These are phyloP conservation scores for Ascochyta clinopodiicola DNA, from an alignment of 2,329 filamentous ascomycete genomes.

Conservation along the genomic window DNA sequence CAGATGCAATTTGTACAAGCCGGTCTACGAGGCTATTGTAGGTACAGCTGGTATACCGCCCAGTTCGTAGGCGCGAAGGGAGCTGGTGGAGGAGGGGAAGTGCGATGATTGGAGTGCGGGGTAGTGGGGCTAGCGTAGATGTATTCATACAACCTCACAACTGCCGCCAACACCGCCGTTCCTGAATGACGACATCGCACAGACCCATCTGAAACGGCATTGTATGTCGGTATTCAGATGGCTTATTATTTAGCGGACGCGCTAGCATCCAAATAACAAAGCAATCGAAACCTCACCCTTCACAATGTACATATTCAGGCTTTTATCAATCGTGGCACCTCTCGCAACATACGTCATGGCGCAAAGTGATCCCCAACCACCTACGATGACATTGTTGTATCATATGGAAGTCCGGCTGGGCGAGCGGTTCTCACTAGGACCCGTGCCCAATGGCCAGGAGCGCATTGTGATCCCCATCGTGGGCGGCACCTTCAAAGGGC, in stretches of 20 bases:
- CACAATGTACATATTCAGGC: conserved; percentile 20
- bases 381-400: conserved; percentile 32
- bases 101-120: conserved; percentile 13
- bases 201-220: neutral
- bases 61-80: neutral
- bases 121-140: neutral
- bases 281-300: neutral
- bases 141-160: neutral
- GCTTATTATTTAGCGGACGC: neutral
- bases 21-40: conserved; percentile 24
- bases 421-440: conserved; percentile 27
- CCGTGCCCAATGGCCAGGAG: conserved; percentile 29
- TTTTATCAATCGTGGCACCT: conserved; percentile 13
- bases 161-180: neutral
- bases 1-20: conserved; percentile 23
- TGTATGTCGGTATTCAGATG: conserved; percentile 2
- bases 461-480: conserved; percentile 40
- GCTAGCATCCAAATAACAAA: neutral
- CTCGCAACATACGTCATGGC: conserved; percentile 22
- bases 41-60: conserved; percentile 21
- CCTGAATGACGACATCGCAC: conserved; percentile 7
- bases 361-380: conserved; percentile 21
- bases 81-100: neutral
- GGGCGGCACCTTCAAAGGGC: conserved; percentile 40
- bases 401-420: conserved; percentile 31